These are phyloP conservation scores for Crithidia expoeki DNA, from an alignment of 208 protist species.

Conservation along the genomic window DNA sequence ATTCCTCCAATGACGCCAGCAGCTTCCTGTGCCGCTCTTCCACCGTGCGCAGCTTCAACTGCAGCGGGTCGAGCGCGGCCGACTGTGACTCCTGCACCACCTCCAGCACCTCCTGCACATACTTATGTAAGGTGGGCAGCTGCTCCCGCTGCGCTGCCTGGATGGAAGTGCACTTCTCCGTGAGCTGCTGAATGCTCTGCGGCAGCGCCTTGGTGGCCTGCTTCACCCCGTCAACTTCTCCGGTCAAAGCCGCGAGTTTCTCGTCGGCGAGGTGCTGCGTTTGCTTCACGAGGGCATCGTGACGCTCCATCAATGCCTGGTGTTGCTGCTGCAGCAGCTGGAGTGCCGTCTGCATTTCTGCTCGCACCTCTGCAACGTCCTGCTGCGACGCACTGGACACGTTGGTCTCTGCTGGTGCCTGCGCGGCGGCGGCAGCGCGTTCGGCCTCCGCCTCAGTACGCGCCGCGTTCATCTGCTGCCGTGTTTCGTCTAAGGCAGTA, in stretches of 20 bases:
- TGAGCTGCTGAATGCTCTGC: slow-evolving; percentile 1
- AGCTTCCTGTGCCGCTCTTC: slow-evolving; percentile 24
- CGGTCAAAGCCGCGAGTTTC: slow-evolving; percentile 6
- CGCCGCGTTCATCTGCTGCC: not conserved
- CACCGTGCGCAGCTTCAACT: slow-evolving; percentile 23
- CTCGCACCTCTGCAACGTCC: not conserved
- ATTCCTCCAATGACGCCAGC: slow-evolving; percentile 20
- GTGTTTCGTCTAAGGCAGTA: not conserved
- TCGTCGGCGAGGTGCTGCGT: slow-evolving; percentile 12
- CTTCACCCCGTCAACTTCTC: slow-evolving; percentile 7
- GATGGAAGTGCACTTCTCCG: slow-evolving; percentile 16
- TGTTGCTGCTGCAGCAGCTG: slow-evolving; percentile 1
- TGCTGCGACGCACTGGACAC: not conserved
- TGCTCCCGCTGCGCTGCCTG: slow-evolving; percentile 34
- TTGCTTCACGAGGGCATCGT: slow-evolving; percentile 6
- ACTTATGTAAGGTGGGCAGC: slow-evolving; percentile 32
- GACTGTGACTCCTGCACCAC: slow-evolving; percentile 28
- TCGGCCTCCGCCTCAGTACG: not conserved
- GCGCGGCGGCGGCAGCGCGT: not conserved
- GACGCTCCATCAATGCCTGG: not conserved
- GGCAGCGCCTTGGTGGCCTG: slow-evolving; percentile 3
- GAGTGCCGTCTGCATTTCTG: not conserved
- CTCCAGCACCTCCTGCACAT: slow-evolving; percentile 29
- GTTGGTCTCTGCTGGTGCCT: not conserved
- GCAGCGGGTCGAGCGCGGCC: slow-evolving; percentile 21